Conservation (phyloP, 257 asterid genomes). For the Nemophila menziesii region DNA sequence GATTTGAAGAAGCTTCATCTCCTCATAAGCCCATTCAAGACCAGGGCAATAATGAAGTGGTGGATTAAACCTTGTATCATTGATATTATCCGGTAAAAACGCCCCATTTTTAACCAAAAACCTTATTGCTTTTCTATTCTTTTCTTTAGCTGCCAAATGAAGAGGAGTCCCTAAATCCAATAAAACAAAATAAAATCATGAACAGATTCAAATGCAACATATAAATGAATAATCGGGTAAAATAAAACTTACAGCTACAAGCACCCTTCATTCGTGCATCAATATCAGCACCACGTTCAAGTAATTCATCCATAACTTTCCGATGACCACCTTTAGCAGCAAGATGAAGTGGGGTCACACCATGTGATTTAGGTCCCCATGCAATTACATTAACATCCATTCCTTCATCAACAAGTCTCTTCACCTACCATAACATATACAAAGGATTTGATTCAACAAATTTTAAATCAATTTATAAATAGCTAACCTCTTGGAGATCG, state of each 20-base stretch:
- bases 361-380: conserved; percentile 82
- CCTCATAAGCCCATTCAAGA: conserved; percentile 97
- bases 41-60: conserved; percentile 94
- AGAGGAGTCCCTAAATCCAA: conserved; percentile 85
- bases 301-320: conserved; percentile 77
- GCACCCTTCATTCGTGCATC: conserved; percentile 98
- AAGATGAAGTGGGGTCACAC: conserved; percentile 94
- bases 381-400: conserved; percentile 83
- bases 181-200: background rate
- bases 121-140: conserved; percentile 64
- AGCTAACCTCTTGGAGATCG: conserved; percentile 64
- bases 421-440: conserved; percentile 37
- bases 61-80: conserved; percentile 92
- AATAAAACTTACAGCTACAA: conserved; percentile 64
- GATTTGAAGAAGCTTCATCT: conserved; percentile 53
- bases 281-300: conserved; percentile 82
- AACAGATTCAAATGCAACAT: background rate
- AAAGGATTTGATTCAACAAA: too few species aligned
- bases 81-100: conserved; percentile 73
- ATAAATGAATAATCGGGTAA: background rate
- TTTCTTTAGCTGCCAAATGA: conserved; percentile 92
- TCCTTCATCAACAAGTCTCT: conserved; percentile 78
- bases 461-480: background rate
- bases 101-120: conserved; percentile 86
- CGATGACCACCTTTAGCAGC: conserved; percentile 97